Evolutionary conservation across 2,329 filamentous ascomycete genomes (phyloP).

Genomic region (Curvularia verruculosa): DNA sequence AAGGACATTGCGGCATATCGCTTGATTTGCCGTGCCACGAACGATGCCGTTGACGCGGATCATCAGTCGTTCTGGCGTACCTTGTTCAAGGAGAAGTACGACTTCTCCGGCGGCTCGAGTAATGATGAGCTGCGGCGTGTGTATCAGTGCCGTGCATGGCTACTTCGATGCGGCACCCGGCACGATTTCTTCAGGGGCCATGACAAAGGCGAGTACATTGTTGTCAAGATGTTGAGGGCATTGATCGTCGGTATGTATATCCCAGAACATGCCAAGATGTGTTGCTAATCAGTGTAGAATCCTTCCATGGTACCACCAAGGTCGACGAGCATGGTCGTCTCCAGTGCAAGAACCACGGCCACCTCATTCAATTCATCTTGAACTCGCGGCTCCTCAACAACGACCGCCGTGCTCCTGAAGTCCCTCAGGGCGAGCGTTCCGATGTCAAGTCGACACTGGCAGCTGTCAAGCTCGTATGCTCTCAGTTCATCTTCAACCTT

Average conservation of each 20-base stretch:
- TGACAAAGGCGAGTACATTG: conserved; percentile 37
- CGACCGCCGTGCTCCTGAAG: conserved; percentile 28
- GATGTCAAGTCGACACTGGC: conserved; percentile 26
- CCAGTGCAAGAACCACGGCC: conserved; percentile 44
- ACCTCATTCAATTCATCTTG: conserved; percentile 40
- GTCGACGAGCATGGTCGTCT: conserved; percentile 29
- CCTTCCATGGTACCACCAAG: conserved; percentile 33
- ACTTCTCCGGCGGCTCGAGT: conserved; percentile 31
- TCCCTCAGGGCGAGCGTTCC: conserved; percentile 7
- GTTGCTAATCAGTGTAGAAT: conserved; percentile 26
- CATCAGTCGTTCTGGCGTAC: conserved; percentile 55
- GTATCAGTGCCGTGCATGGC: conserved; percentile 46
- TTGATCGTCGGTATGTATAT: conserved; percentile 54
- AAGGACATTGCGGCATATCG: conserved; percentile 53
- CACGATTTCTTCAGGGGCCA: conserved; percentile 31
- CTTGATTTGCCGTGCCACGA: conserved; percentile 48
- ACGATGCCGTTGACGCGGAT: conserved; percentile 50
- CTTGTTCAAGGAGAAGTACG: conserved; percentile 53
- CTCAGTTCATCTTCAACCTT: conserved; percentile 39
- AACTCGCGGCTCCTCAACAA: conserved; percentile 37
- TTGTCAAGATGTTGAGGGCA: conserved; percentile 49
- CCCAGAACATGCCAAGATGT: neutral
- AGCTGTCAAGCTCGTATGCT: conserved; percentile 43
- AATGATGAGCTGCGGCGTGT: conserved; percentile 43
- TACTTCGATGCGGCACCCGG: conserved; percentile 25